Evolutionary conservation across 805 yeast genomes (phyloP).

Genomic region (Myxozyma nipponensis): DNA sequence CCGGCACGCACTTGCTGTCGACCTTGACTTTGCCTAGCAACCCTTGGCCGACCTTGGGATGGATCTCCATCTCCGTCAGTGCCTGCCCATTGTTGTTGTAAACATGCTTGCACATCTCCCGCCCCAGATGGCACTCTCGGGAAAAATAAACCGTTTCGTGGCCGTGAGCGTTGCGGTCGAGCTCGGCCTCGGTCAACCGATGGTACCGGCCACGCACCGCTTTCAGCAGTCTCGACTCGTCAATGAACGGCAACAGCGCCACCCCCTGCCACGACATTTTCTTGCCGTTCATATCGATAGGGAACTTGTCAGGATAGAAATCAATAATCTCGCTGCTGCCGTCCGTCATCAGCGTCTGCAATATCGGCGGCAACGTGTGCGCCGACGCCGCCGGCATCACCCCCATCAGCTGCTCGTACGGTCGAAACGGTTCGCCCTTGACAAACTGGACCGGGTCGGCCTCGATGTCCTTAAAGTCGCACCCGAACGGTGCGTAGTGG

Average conservation of each 20-base stretch:
- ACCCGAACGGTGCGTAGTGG: conserved; percentile 97
- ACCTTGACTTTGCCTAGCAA: conserved; percentile 38
- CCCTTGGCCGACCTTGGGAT: conserved; percentile 27
- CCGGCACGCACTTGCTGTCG: conserved; percentile 21
- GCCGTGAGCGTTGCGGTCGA: conserved; percentile 62
- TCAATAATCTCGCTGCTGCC: conserved; percentile 80
- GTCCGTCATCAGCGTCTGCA: conserved; percentile 76
- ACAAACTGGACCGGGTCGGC: conserved; percentile 51
- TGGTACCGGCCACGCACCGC: conserved; percentile 65
- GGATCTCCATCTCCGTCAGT: conserved; percentile 8
- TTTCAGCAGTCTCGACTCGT: conserved; percentile 65
- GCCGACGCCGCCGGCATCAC: conserved; percentile 93
- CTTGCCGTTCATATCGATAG: conserved; percentile 92
- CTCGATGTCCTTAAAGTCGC: conserved; percentile 63
- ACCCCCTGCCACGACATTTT: conserved; percentile 95
- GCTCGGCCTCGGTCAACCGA: conserved; percentile 62
- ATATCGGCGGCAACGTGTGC: conserved; percentile 75
- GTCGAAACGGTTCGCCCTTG: conserved; percentile 75
- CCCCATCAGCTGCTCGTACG: conserved; percentile 91
- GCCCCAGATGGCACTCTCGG: conserved; percentile 52
- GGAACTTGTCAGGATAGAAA: conserved; percentile 83
- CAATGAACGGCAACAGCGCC: conserved; percentile 85
- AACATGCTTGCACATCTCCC: conserved; percentile 39
- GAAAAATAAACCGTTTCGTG: conserved; percentile 69
- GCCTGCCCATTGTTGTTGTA: conserved; percentile 40